These are phyloP conservation scores for Rauvolfia tetraphylla DNA, from an alignment of 257 asterid species.

Conservation along the genomic window DNA sequence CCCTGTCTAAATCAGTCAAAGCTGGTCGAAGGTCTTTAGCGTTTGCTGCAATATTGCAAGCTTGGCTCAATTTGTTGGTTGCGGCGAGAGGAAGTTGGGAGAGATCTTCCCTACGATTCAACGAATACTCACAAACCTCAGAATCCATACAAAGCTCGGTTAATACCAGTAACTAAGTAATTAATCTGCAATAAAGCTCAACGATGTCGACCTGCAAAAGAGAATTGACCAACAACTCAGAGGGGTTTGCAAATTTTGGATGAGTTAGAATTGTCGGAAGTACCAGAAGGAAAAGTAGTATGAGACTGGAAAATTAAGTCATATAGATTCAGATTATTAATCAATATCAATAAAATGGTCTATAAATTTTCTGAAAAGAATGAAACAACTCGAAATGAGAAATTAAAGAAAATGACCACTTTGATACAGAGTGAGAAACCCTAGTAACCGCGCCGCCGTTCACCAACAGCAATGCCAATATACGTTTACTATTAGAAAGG, in stretches of 20 bases:
- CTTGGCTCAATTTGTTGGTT: not conserved
- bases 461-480: not conserved
- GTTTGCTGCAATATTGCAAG: not conserved
- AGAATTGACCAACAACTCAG: not conserved
- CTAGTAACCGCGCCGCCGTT: not conserved
- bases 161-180: not conserved
- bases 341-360: not conserved
- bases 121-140: constrained; percentile 17
- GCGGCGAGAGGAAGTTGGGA: not conserved
- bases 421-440: not conserved
- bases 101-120: constrained; percentile 16
- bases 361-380: not conserved
- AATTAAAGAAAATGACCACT: not conserved
- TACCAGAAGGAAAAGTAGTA: not conserved
- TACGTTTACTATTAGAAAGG: no score
- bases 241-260: not conserved
- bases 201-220: not conserved
- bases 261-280: not conserved
- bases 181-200: not conserved
- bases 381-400: not conserved
- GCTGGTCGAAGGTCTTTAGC: not conserved
- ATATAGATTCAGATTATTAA: not conserved
- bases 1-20: not conserved
- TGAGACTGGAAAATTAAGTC: not conserved
- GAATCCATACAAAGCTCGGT: constrained; percentile 22